phyloP scores from a whole-genome alignment of 139 green algal species.

The Chlorokybus atmophyticus region DNA sequence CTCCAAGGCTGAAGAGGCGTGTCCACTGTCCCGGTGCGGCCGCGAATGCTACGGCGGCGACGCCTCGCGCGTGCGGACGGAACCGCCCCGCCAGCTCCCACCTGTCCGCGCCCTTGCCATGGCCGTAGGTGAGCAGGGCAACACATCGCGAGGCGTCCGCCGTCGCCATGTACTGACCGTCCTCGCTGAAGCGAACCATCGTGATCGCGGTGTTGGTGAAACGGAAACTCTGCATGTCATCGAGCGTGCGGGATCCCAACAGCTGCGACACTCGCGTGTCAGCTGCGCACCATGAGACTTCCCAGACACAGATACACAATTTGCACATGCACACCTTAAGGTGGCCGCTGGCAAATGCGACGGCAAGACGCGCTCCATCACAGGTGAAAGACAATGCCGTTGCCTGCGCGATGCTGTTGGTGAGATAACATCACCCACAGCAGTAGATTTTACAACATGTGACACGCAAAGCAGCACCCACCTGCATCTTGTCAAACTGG shows the following conservation, averaged over 20 bases:
- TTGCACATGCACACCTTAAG: no score
- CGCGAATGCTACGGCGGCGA: conserved; percentile 46
- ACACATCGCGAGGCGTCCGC: conserved; percentile 28
- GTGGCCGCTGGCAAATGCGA: no score
- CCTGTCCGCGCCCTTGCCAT: conserved; percentile 15
- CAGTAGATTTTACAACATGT: no score
- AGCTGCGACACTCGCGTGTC: no score
- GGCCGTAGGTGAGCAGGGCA: conserved; percentile 32
- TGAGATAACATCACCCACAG: no score
- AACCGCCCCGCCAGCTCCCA: conserved; percentile 51
- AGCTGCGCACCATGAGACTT: no score
- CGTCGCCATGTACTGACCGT: conserved; percentile 28
- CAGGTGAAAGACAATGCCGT: no score
- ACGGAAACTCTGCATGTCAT: conserved; percentile 8
- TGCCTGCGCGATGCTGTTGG: no score
- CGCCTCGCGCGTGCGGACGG: conserved; percentile 31
- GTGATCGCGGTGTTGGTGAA: conserved; percentile 10
- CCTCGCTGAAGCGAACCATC: conserved; percentile 24
- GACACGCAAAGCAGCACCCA: no score
- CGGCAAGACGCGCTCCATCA: no score
- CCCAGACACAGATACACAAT: background rate
- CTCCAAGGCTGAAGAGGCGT: conserved; percentile 49
- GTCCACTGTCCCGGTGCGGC: conserved; percentile 36
- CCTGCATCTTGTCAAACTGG: no score
- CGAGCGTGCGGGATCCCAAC: conserved; percentile 1